Evolutionary conservation across 2,329 filamentous ascomycete species (phyloP).

Genomic region (Penicillium sp.): DNA sequence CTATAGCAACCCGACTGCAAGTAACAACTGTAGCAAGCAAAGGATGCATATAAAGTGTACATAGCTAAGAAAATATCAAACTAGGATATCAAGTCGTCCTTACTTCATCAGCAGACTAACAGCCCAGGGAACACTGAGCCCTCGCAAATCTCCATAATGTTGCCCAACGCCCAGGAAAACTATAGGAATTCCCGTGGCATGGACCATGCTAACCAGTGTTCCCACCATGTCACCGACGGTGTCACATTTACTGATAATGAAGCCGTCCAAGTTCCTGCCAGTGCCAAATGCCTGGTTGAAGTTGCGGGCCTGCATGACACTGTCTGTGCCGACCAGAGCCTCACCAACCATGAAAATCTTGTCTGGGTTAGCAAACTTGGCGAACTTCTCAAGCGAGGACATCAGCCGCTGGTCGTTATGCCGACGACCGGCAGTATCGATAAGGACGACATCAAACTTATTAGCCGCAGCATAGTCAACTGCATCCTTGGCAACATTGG

Average conservation of each 20-base stretch:
- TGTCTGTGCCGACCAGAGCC: conserved; percentile 92
- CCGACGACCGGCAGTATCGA: conserved; percentile 89
- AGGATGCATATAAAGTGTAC: not conserved
- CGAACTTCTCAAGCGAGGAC: conserved; percentile 96
- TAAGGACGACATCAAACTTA: conserved; percentile 87
- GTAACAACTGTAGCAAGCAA: not conserved
- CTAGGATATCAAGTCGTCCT: conserved; percentile 3
- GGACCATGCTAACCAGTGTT: conserved; percentile 93
- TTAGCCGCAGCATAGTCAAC: conserved; percentile 74
- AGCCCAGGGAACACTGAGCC: conserved; percentile 63
- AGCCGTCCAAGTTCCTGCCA: conserved; percentile 79
- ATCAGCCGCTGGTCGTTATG: conserved; percentile 96
- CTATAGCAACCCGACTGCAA: too few species aligned
- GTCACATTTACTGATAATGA: conserved; percentile 98
- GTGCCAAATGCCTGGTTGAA: conserved; percentile 91
- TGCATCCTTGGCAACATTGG: conserved; percentile 90
- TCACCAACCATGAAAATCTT: conserved; percentile 97
- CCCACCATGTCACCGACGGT: conserved; percentile 99
- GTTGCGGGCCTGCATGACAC: conserved; percentile 90
- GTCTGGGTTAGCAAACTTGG: conserved; percentile 90
- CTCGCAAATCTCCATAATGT: conserved; percentile 64
- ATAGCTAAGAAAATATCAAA: not conserved
- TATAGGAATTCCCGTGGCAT: conserved; percentile 93
- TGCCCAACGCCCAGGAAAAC: conserved; percentile 79
- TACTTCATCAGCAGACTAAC: conserved; percentile 59